phyloP scores from a whole-genome alignment of 1,139 yeast species.

The Hyphopichia burtonii region DNA sequence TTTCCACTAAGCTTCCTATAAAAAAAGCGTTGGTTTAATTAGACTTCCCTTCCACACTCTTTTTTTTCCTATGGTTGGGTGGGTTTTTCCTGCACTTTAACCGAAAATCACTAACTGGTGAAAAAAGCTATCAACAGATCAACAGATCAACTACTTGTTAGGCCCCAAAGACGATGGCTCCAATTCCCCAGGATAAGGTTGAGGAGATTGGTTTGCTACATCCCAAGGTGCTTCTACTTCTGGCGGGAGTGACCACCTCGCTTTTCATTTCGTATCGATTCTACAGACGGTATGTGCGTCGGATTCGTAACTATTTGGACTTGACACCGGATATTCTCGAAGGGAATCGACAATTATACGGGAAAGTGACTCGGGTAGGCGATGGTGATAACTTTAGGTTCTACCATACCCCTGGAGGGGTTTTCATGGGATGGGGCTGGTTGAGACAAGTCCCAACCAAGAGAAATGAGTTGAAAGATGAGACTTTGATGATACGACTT shows the following conservation, averaged over 20 bases:
- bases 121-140: neutral
- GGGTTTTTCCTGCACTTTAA: too few relatives aligned
- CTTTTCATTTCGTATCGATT: slow-evolving; percentile 30
- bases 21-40: neutral
- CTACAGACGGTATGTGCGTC: slow-evolving; percentile 33
- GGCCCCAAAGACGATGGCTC: slow-evolving; percentile 7
- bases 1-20: too few relatives aligned
- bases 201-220: slow-evolving; percentile 25
- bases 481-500: slow-evolving; percentile 65
- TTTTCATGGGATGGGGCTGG: slow-evolving; percentile 93
- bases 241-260: slow-evolving; percentile 37
- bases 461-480: slow-evolving; percentile 50
- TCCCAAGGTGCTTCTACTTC: slow-evolving; percentile 41
- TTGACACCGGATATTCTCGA: slow-evolving; percentile 40
- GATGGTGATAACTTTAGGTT: slow-evolving; percentile 96
- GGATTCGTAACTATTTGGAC: slow-evolving; percentile 38
- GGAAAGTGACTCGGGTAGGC: slow-evolving; percentile 88
- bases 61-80: too few relatives aligned
- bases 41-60: too few relatives aligned
- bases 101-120: too few relatives aligned
- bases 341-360: slow-evolving; percentile 48
- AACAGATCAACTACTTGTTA: neutral
- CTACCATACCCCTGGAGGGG: slow-evolving; percentile 93
- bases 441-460: slow-evolving; percentile 49
- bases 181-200: slow-evolving; percentile 2